Evolutionary conservation across 805 yeast species (phyloP), one percentile per base, ranked within the genome.

Genomic region (Candida coquimbonensis): DNA sequence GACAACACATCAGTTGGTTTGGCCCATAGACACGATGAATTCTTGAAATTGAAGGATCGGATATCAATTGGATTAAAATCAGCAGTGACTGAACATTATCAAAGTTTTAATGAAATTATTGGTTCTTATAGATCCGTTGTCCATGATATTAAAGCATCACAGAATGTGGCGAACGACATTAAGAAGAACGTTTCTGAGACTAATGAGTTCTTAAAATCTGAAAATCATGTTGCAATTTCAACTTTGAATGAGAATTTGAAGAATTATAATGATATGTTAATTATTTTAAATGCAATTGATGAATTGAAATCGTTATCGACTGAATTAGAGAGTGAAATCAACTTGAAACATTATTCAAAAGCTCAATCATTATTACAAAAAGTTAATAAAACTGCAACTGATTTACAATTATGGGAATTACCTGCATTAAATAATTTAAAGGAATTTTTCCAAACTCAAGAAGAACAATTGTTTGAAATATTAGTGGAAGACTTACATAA

Each of bases 1-100:
- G 97, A 91, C 63, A 83, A 81, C 55, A 80, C 95, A 2, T 85
- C 96, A 0, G 93, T 89, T n/a, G 98, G 98, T 0, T 66, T 87
- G 55, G 95, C 96, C 0, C 83, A 81, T 55, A 77, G 82, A 49
- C 72, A 73, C 47, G 72, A 72, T 2, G 89, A 87, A 49, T 91
- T 91, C 53, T 68, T 73, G 38, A 73, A 74, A 40, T 63, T 88
- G 39, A 78, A 82, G 49, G 67, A 68, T 24, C 68, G 75, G 44
- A 74, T 90, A 12, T 76, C 81, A 14, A 60, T 60, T 16, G 75
- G 80, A 25, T 68, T 91, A 43, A 76, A 82, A 48, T 66, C 64
- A 24, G 87, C 90, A 2, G 96, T 90, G 27, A 83, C 83, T 52
- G 85, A 81, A 44, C 85, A 88, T 59, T 83, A 81, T 60, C 90